Evolutionary conservation across 345 rosid genomes (phyloP), one percentile per base, ranked within the genome.

Genomic region (Eucalyptus curtisii): DNA sequence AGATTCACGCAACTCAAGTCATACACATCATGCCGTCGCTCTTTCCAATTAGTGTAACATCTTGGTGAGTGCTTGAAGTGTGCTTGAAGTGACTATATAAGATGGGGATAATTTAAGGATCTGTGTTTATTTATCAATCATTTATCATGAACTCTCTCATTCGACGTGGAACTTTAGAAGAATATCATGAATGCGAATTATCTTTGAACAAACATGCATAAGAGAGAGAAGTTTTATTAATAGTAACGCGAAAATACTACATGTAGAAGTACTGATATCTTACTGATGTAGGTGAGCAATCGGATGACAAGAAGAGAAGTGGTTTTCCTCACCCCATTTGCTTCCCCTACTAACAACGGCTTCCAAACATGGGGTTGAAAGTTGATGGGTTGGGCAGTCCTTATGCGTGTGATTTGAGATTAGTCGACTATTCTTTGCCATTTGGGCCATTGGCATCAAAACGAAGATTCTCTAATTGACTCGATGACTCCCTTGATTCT

Each of bases 21-120:
- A 16, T 15, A 31, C 40, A 4, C 24, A 31, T 1, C 22, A 16
- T 31, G 16, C 2, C 4, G 0, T 68, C 42, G 0, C 1, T n/a
- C 10, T 33, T n/a, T 64, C 5, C 20, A 7, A 7, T 64, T n/a
- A n/a, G 76, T 64, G 10, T 33, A 64, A 14, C 76, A 64, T 4
- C 20, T 64, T 3, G 7, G 2, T 5, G 79, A 31, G 79, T 31
- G 12, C 42, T 68, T 68, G 79, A 68, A 68, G 42, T 31, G 79
- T 31, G 12, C 42, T 68, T 68, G 79, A 68, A 68, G 42, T 31
- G 19, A 31, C 42, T 68, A 7, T 16, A 6, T n/a, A 31, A 14
- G 0, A 64, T n/a, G 20, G 76, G 37, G 6, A n/a, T 31, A n/a
- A n/a, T 64, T 7, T 31, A 15, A 8, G 17, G 37, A 31, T 64